Conservation (phyloP, 2,329 filamentous ascomycete genomes). For the Neonectria coccinea region DNA sequence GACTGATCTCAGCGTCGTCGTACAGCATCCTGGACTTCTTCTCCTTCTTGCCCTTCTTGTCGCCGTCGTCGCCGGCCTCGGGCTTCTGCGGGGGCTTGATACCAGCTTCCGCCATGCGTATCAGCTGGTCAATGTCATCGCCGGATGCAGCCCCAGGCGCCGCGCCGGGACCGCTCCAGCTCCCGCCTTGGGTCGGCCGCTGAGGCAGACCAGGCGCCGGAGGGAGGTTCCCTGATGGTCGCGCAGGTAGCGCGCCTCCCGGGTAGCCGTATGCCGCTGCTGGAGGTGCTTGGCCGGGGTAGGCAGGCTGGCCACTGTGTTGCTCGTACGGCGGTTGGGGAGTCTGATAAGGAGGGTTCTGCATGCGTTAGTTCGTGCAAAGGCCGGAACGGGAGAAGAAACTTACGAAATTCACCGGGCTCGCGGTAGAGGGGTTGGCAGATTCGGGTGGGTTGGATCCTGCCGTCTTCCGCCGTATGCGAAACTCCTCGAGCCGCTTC, state of each 20-base stretch:
- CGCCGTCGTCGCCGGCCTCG: conserved; percentile 59
- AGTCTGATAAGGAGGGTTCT: conserved; percentile 51
- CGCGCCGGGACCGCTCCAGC: conserved; percentile 42
- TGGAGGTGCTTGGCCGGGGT: conserved; percentile 39
- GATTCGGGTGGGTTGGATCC: conserved; percentile 60
- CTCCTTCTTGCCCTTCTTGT: conserved; percentile 76
- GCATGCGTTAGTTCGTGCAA: conserved; percentile 46
- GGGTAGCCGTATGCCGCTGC: conserved; percentile 51
- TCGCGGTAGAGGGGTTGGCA: conserved; percentile 54
- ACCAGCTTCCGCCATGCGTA: conserved; percentile 72
- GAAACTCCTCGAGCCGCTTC: conserved; percentile 81
- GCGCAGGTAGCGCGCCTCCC: conserved; percentile 58
- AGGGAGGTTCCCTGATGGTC: conserved; percentile 55
- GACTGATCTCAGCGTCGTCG: conserved; percentile 81
- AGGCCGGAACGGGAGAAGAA: neutral
- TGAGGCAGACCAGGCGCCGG: conserved; percentile 58
- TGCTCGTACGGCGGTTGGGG: conserved; percentile 39
- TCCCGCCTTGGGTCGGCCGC: conserved; percentile 54
- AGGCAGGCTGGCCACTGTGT: conserved; percentile 39
- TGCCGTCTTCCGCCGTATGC: conserved; percentile 73
- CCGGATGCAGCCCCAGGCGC: conserved; percentile 50
- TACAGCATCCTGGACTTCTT: conserved; percentile 82
- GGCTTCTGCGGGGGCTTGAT: conserved; percentile 60
- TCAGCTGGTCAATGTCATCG: conserved; percentile 74
- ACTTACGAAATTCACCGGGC: conserved; percentile 70